Evolutionary conservation across 1,139 yeast genomes (phyloP).

Genomic region (Hyphopichia burtonii): DNA sequence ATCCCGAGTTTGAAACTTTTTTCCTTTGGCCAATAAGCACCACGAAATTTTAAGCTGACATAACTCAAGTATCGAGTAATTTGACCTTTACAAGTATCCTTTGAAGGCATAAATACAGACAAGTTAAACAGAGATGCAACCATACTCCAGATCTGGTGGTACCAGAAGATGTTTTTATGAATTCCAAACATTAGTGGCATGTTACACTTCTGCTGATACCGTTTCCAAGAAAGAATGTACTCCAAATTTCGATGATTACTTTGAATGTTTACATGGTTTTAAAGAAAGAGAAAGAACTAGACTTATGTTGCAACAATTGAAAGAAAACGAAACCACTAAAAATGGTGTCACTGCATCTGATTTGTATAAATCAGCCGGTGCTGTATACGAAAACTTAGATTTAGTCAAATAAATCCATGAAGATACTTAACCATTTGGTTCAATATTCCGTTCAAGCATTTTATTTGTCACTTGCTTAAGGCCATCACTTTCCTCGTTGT

Average conservation of each 20-base stretch:
- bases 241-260: conserved; percentile 48
- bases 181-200: conserved; percentile 46
- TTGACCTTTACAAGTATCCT: too few species aligned
- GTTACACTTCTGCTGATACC: conserved; percentile 50
- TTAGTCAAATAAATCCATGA: conserved; percentile 25
- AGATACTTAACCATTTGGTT: conserved; percentile 1
- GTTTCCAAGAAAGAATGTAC: conserved; percentile 41
- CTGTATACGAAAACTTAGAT: conserved; percentile 47
- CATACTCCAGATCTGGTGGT: conserved; percentile 50
- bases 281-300: conserved; percentile 50
- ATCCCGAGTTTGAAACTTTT: too few species aligned
- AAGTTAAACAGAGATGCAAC: conserved; percentile 34
- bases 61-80: background rate
- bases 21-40: conserved; percentile 4
- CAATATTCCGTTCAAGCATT: too few species aligned
- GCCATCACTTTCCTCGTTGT: background rate
- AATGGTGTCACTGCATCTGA: conserved; percentile 45
- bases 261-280: conserved; percentile 49
- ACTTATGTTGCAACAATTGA: conserved; percentile 47
- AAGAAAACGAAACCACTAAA: conserved; percentile 40
- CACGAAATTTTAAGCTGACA: conserved; percentile 3
- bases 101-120: too few species aligned
- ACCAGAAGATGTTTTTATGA: conserved; percentile 53
- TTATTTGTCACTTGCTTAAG: background rate
- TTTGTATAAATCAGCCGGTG: conserved; percentile 43